phyloP scores from a whole-genome alignment of 176 grass and related monocot genomes.

The Tillandsia fasciculata region DNA sequence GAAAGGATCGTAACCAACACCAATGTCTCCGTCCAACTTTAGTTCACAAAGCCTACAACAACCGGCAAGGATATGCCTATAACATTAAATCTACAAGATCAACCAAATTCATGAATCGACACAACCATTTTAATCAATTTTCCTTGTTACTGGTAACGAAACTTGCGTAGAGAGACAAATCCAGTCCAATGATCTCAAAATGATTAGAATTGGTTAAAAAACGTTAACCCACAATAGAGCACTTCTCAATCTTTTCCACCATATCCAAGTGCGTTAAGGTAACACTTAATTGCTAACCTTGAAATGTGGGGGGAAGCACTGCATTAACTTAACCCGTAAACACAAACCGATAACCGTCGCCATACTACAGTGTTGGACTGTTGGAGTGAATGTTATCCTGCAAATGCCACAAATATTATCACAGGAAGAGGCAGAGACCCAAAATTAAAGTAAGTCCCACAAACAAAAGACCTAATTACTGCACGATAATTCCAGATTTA shows the following conservation, averaged over 20 bases:
- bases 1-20: too few relatives aligned
- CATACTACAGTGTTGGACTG: constrained; percentile 96
- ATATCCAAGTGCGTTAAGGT: not conserved
- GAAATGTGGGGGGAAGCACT: constrained; percentile 79
- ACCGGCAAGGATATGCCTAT: too few relatives aligned
- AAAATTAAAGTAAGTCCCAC: not conserved
- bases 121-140: not conserved
- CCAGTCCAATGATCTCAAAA: not conserved
- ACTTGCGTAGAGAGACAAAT: not conserved
- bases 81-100: too few relatives aligned
- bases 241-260: not conserved
- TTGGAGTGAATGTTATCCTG: constrained; percentile 99
- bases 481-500: too few relatives aligned
- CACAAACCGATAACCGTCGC: constrained; percentile 88
- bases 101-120: not conserved
- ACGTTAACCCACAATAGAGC: not conserved
- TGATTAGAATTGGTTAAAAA: not conserved
- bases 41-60: too few relatives aligned
- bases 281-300: constrained; percentile 47
- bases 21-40: too few relatives aligned
- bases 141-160: not conserved
- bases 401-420: constrained; percentile 15
- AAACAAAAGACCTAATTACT: not conserved
- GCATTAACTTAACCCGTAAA: constrained; percentile 88
- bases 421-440: not conserved